Percentiles rank a stretch among this genome's conserved stretches.
Conservation (phyloP, 257 asterid genomes). For the Primulina tabacum region DNA sequence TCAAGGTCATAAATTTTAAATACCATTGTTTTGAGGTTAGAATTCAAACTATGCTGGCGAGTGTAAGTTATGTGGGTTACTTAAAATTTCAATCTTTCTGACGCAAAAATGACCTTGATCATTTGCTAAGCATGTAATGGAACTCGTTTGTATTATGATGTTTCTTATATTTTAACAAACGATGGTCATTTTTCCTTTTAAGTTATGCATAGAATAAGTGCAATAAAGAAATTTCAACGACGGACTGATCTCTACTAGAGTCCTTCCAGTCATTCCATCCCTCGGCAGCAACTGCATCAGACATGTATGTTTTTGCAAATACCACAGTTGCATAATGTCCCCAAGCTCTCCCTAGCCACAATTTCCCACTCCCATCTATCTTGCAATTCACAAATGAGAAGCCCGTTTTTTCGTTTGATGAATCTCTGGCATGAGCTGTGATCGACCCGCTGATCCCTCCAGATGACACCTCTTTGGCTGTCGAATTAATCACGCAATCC, state of each 20-base stretch:
- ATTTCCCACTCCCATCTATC: slow-evolving; percentile 62
- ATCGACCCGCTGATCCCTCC: slow-evolving; percentile 54
- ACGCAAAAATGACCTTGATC: no score
- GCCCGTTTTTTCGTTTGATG: slow-evolving; percentile 48
- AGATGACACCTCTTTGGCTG: slow-evolving; percentile 44
- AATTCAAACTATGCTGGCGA: no score
- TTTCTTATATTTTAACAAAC: neutral
- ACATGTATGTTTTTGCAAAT: slow-evolving; percentile 63
- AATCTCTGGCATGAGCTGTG: slow-evolving; percentile 72
- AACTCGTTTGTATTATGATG: no score
- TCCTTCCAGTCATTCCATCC: slow-evolving; percentile 90
- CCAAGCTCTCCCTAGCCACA: slow-evolving; percentile 95
- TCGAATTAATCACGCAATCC: slow-evolving; percentile 65
- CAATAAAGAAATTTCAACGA: neutral
- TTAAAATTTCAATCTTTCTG: no score
- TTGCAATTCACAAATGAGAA: slow-evolving; percentile 75
- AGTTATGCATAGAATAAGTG: no score
- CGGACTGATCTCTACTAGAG: slow-evolving; percentile 63
- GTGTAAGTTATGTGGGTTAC: no score
- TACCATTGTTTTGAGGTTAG: no score
- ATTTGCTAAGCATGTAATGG: no score
- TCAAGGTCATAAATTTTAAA: no score
- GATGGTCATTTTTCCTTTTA: no score
- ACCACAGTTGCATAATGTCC: slow-evolving; percentile 61
- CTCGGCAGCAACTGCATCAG: slow-evolving; percentile 55